Percentiles rank a stretch among this genome's conserved stretches.
phyloP scores from a whole-genome alignment of 108 stramenopile genomes.

The Fragilaria radians region DNA sequence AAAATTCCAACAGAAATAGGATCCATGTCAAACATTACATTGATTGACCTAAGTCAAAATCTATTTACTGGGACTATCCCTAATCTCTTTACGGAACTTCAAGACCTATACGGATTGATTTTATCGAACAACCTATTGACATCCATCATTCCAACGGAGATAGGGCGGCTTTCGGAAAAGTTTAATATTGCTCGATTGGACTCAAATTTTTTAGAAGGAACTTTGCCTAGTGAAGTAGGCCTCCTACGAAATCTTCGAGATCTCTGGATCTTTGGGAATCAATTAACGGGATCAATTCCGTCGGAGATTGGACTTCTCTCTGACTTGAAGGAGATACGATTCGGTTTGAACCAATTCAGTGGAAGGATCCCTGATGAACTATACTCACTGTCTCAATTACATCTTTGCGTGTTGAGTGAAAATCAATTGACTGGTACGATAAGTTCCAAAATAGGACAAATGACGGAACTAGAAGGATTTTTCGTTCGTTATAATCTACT shows the following conservation, averaged over 20 bases:
- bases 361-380: constrained; percentile 3
- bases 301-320: not conserved
- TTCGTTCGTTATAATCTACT: not conserved
- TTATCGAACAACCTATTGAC: too few species aligned
- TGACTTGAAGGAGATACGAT: not conserved
- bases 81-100: too few species aligned
- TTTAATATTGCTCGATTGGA: too few species aligned
- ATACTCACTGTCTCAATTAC: not conserved
- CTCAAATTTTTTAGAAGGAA: too few species aligned
- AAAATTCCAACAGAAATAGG: too few species aligned
- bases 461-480: not conserved
- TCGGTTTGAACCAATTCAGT: not conserved
- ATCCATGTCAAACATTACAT: too few species aligned
- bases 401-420: not conserved
- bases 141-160: too few species aligned
- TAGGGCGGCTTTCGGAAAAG: too few species aligned
- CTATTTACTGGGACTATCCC: too few species aligned
- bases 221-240: constrained; percentile 20
- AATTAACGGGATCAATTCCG: constrained; percentile 25
- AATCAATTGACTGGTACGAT: constrained; percentile 2
- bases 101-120: too few species aligned
- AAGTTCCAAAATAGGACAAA: not conserved
- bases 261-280: constrained; percentile 17
- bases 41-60: too few species aligned
- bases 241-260: constrained; percentile 15